Percentiles rank a stretch among this genome's conserved stretches.
Evolutionary conservation across 345 rosid genomes (phyloP).

Genomic region (Sonneratia caseolaris): DNA sequence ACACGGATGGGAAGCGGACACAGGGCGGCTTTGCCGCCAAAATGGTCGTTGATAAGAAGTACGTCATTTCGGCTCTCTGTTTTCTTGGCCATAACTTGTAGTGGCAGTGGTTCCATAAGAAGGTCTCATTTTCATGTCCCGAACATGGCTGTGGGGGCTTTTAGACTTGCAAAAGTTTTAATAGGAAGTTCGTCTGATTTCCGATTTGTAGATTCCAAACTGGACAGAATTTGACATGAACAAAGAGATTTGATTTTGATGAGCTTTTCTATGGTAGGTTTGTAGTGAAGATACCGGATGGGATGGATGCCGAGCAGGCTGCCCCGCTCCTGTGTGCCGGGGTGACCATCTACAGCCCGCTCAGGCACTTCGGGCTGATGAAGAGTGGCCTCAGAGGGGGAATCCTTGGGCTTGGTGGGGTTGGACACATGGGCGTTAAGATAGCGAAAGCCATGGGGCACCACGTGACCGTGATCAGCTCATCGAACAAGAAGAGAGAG

Average conservation of each 20-base stretch:
- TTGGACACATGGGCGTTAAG: slow-evolving; percentile 94
- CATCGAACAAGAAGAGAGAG: slow-evolving; percentile 71
- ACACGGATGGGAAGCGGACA: slow-evolving; percentile 64
- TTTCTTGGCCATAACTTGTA: no score
- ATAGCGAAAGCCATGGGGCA: slow-evolving; percentile 96
- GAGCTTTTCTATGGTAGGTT: slow-evolving; percentile 28
- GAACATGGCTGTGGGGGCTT: no score
- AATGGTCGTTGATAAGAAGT: slow-evolving; percentile 30
- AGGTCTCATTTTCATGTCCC: no score
- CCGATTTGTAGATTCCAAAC: no score
- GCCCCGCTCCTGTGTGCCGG: slow-evolving; percentile 88
- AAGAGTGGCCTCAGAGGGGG: slow-evolving; percentile 67
- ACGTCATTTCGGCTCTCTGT: no score
- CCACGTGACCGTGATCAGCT: slow-evolving; percentile 87
- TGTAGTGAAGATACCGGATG: slow-evolving; percentile 79
- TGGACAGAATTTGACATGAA: no score
- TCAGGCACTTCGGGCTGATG: slow-evolving; percentile 67
- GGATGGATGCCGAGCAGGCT: slow-evolving; percentile 75
- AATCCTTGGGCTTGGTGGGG: slow-evolving; percentile 88
- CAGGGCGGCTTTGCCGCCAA: slow-evolving; percentile 70
- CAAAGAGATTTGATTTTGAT: not conserved
- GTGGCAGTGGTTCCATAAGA: not conserved
- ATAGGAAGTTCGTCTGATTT: not conserved
- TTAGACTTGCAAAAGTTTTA: not conserved
- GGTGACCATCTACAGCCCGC: slow-evolving; percentile 82